Percentiles rank a stretch among this genome's conserved stretches.
phyloP scores from a whole-genome alignment of 2,329 filamentous ascomycete genomes.

The Botrytis galanthina region DNA sequence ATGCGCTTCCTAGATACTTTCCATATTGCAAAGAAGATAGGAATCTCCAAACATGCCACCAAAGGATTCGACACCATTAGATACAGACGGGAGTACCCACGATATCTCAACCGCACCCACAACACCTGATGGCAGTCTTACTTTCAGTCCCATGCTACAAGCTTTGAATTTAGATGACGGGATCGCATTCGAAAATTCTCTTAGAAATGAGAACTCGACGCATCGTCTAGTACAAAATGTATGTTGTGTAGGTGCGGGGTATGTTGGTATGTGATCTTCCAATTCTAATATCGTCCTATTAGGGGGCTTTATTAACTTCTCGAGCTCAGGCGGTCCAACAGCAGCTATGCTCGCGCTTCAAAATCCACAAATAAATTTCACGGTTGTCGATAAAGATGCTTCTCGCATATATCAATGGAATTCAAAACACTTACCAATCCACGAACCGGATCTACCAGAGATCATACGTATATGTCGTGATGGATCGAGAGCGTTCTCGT shows the following conservation, averaged over 20 bases:
- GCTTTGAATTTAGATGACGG: constrained; percentile 33
- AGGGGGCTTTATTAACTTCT: neutral
- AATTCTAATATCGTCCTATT: neutral
- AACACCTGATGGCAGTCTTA: constrained; percentile 45
- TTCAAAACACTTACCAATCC: constrained; percentile 69
- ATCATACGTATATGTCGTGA: constrained; percentile 65
- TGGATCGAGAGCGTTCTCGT: constrained; percentile 48
- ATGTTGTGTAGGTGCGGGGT: constrained; percentile 73
- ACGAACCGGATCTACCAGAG: constrained; percentile 69
- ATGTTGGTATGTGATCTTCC: constrained; percentile 60
- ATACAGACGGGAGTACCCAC: constrained; percentile 37
- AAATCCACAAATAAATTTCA: constrained; percentile 68
- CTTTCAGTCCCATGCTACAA: constrained; percentile 45
- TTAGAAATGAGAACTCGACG: constrained; percentile 1
- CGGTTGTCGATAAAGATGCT: constrained; percentile 70
- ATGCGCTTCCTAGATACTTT: neutral
- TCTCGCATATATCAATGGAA: constrained; percentile 70
- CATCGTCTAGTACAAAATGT: constrained; percentile 51
- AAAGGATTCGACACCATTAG: constrained; percentile 28
- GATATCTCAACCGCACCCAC: constrained; percentile 46
- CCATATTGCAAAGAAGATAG: neutral
- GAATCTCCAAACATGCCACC: constrained; percentile 24
- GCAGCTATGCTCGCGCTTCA: constrained; percentile 72
- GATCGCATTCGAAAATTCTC: constrained; percentile 22
- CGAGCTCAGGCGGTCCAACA: constrained; percentile 62